phyloP scores from a whole-genome alignment of 2,329 filamentous ascomycete species.

The Huntiella abstrusa region DNA sequence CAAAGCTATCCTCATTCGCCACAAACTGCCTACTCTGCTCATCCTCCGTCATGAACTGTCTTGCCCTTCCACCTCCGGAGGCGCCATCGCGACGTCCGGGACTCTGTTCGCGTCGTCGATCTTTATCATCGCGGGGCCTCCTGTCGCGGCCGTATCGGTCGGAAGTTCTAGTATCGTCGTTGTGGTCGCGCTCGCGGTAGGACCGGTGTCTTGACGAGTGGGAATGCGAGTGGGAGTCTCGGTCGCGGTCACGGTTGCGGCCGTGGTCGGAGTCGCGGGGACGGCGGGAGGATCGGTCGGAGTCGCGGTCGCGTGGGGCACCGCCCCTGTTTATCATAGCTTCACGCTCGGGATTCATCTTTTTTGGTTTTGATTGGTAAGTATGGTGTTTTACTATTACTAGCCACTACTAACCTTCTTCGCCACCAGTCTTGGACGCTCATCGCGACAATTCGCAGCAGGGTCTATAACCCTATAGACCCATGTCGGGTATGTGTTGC shows the following conservation, averaged over 20 bases:
- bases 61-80: constrained; percentile 18
- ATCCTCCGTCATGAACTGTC: constrained; percentile 45
- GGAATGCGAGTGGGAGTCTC: constrained; percentile 30
- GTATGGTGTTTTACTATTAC: background rate
- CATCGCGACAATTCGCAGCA: no score
- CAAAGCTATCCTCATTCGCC: constrained; percentile 87
- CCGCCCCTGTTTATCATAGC: constrained; percentile 27
- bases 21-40: constrained; percentile 70
- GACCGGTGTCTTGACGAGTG: no score
- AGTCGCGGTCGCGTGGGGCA: background rate
- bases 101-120: background rate
- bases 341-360: constrained; percentile 35
- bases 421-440: no score
- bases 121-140: no score
- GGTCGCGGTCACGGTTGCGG: constrained; percentile 17
- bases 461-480: no score
- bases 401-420: no score
- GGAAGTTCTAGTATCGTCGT: constrained; percentile 35
- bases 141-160: background rate
- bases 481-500: no score
- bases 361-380: background rate
- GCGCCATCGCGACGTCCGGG: constrained; percentile 3
- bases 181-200: constrained; percentile 33
- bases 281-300: background rate
- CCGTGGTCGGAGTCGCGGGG: background rate